A percentile compares a stretch with the other conserved stretches of the same genome.
phyloP scores from a whole-genome alignment of 2,329 filamentous ascomycete genomes.

The Paracoccidioides lutzii region DNA sequence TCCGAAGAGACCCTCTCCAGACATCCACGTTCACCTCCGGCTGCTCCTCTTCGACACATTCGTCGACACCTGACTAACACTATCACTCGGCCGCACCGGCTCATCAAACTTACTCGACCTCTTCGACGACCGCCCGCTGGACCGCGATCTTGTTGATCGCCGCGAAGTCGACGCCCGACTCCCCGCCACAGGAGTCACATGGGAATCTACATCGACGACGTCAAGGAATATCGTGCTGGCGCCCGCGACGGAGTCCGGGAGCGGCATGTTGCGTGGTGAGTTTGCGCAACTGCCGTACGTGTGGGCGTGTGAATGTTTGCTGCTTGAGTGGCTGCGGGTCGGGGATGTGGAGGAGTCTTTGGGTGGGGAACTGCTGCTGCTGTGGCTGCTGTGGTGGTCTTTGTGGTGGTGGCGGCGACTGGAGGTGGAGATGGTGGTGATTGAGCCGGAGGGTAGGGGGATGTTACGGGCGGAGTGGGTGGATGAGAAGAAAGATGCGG shows the following conservation, averaged over 20 bases:
- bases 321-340: background rate
- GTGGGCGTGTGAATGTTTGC: constrained; percentile 11
- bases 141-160: constrained; percentile 6
- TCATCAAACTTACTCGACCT: constrained; percentile 27
- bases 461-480: constrained; percentile 25
- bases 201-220: constrained; percentile 29
- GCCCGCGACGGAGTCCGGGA: constrained; percentile 20
- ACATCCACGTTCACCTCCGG: constrained; percentile 4
- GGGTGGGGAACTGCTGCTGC: background rate
- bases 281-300: background rate
- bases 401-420: constrained; percentile 2
- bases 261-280: constrained; percentile 17
- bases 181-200: constrained; percentile 49
- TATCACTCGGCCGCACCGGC: constrained; percentile 26
- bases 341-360: background rate
- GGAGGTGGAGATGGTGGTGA: constrained; percentile 13
- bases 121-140: no score
- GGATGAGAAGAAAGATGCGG: constrained; percentile 18
- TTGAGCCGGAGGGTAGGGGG: constrained; percentile 24
- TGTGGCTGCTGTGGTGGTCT: background rate
- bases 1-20: no score
- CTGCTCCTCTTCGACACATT: constrained; percentile 10
- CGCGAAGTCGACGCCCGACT: constrained; percentile 14
- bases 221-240: constrained; percentile 19
- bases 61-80: constrained; percentile 26